Percentiles rank a stretch among this genome's conserved stretches.
Conservation (phyloP, 106 monocot species). For the Acorus gramineus region DNA sequence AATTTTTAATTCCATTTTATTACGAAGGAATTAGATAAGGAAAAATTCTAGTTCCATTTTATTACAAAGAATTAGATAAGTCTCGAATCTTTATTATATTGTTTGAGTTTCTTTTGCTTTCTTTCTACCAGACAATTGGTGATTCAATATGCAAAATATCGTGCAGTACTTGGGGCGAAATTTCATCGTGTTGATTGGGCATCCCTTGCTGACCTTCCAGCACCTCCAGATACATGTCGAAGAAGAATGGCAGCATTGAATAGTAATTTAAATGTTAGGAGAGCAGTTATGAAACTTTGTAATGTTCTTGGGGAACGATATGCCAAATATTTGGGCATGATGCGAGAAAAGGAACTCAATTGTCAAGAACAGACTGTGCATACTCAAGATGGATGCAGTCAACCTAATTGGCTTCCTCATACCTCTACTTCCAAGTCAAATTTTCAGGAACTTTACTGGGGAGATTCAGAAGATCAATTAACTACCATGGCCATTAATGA, state of each 20-base stretch:
- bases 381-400: constrained; percentile 1
- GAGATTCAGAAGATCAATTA: constrained; percentile 63
- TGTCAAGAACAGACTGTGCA: constrained; percentile 1
- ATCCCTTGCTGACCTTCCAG: constrained; percentile 69
- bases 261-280: constrained; percentile 26
- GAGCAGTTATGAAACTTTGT: constrained; percentile 56
- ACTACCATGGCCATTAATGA: constrained; percentile 69
- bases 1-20: background rate
- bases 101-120: constrained; percentile 1
- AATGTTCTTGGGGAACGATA: constrained; percentile 63
- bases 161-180: constrained; percentile 49
- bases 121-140: constrained; percentile 50
- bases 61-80: background rate
- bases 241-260: constrained; percentile 64
- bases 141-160: constrained; percentile 61
- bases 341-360: background rate
- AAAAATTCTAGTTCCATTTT: background rate
- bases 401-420: constrained; percentile 3
- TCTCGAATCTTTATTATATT: background rate
- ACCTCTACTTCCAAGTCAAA: constrained; percentile 10
- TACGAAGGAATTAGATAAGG: background rate
- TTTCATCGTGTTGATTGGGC: constrained; percentile 71
- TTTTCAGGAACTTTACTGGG: constrained; percentile 37
- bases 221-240: constrained; percentile 40
- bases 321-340: constrained; percentile 14